These are phyloP conservation scores for Dioscorea cayenensis DNA, from an alignment of 116 monocot genomes.

Conservation along the genomic window DNA sequence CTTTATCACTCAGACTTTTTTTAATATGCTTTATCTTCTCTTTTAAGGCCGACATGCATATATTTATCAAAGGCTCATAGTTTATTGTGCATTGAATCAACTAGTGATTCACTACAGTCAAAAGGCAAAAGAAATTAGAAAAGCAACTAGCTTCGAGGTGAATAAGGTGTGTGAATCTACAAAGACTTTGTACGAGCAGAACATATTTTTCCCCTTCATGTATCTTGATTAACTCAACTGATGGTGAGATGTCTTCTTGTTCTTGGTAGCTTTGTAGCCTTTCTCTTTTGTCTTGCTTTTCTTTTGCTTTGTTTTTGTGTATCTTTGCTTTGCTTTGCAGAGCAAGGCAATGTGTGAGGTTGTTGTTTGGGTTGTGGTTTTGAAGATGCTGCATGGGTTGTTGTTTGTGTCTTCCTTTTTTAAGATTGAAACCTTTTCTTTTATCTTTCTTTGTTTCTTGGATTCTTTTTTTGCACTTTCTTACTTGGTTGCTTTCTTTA, in stretches of 20 bases:
- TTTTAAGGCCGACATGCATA: not conserved
- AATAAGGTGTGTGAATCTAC: too few relatives aligned
- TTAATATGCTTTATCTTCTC: not conserved
- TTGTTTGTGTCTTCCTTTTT: too few relatives aligned
- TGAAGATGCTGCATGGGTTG: too few relatives aligned
- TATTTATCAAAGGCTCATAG: not conserved
- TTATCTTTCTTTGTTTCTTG: too few relatives aligned
- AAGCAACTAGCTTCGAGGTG: too few relatives aligned
- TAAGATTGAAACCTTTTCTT: too few relatives aligned
- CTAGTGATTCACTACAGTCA: not conserved
- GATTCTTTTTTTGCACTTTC: too few relatives aligned
- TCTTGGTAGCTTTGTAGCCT: constrained; percentile 5
- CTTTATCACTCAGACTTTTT: not conserved
- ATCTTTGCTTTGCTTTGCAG: too few relatives aligned
- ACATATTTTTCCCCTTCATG: too few relatives aligned
- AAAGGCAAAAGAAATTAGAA: not conserved
- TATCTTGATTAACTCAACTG: not conserved
- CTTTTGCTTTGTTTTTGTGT: not conserved
- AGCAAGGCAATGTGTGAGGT: not conserved
- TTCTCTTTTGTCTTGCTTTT: not conserved
- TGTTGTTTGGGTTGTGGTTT: too few relatives aligned
- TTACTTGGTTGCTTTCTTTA: too few relatives aligned
- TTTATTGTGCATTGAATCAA: not conserved
- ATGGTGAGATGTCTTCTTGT: constrained; percentile 26
- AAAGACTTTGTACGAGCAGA: too few relatives aligned